Conservation (phyloP, 2,329 filamentous ascomycete species). For the Penicillium sp. region DNA sequence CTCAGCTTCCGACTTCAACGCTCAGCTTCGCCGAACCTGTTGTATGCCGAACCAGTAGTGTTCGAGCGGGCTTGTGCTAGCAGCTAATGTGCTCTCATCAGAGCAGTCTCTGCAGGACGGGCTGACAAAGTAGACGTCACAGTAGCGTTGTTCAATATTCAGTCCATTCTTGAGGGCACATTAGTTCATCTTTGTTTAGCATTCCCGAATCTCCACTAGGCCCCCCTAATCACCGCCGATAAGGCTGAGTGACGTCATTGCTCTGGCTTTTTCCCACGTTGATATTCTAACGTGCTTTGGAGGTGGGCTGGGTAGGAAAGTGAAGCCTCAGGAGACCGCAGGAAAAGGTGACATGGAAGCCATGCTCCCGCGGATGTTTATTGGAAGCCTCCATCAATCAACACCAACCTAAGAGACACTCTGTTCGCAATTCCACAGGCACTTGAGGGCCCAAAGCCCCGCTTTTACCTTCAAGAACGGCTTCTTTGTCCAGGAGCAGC, state of each 20-base stretch:
- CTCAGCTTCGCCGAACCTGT: conserved; percentile 1
- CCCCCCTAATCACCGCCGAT: conserved; percentile 7
- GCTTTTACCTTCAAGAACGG: too few species aligned
- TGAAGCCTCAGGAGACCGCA: too few species aligned
- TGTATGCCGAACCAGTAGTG: neutral
- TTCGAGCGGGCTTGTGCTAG: neutral
- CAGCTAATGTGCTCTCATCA: conserved; percentile 2
- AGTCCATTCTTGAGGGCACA: neutral
- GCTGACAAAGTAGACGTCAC: neutral
- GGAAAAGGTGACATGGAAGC: too few species aligned
- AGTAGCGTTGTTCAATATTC: neutral
- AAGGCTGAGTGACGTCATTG: conserved; percentile 8
- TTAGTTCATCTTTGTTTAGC: neutral
- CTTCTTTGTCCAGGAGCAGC: too few species aligned
- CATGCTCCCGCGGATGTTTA: too few species aligned
- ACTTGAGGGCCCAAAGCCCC: too few species aligned
- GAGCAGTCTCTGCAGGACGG: neutral
- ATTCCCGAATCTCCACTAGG: conserved; percentile 9
- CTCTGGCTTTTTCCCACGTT: neutral
- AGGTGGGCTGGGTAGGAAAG: neutral
- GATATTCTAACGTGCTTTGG: neutral
- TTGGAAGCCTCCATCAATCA: too few species aligned
- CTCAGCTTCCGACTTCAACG: neutral
- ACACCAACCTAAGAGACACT: too few species aligned
- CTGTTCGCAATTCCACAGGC: too few species aligned